phyloP scores from a whole-genome alignment of 257 asterid genomes.

The Voacanga thouarsii region DNA sequence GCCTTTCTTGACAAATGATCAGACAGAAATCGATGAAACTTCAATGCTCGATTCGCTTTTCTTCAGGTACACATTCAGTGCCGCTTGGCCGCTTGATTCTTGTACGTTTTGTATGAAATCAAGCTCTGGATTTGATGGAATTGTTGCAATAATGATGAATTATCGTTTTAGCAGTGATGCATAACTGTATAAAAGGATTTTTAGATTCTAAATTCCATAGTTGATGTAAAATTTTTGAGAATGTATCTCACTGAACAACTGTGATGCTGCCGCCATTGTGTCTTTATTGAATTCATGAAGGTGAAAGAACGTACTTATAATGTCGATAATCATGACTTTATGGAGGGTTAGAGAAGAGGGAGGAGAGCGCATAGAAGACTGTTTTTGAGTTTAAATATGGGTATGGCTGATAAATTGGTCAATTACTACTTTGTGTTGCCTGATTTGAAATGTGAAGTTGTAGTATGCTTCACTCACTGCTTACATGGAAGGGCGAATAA shows the following conservation, averaged over 20 bases:
- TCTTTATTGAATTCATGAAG: neutral
- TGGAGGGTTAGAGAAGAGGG: neutral
- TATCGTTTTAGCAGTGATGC: neutral
- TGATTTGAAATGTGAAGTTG: neutral
- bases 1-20: neutral
- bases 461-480: neutral
- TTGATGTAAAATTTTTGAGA: neutral
- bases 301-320: neutral
- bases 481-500: neutral
- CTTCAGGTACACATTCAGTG: neutral
- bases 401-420: neutral
- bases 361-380: neutral
- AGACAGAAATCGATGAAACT: neutral
- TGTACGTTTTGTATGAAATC: neutral
- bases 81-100: too few relatives aligned
- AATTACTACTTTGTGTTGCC: neutral
- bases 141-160: neutral
- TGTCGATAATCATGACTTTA: neutral
- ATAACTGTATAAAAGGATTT: neutral
- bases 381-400: neutral
- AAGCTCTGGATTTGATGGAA: neutral
- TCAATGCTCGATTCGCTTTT: neutral
- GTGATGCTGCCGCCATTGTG: neutral
- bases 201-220: neutral
- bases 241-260: neutral